Evolutionary conservation across 225 moss, liverwort and hornwort species (phyloP).

Genomic region (Polytrichum formosum): DNA sequence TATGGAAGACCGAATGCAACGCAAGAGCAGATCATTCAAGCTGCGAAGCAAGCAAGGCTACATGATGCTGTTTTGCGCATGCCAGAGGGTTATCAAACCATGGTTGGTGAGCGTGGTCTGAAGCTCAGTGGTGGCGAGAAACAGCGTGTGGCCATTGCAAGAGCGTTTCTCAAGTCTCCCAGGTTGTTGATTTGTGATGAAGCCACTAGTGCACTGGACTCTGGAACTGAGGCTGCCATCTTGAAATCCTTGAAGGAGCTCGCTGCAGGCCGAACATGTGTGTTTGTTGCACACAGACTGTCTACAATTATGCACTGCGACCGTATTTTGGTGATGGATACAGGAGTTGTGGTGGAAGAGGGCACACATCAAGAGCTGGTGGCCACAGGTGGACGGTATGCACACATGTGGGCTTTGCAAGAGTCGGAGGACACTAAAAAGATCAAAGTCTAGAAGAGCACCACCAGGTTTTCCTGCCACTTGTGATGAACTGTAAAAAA

Average conservation of each 20-base stretch:
- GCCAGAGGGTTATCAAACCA: conserved; percentile 87
- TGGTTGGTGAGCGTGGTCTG: conserved; percentile 92
- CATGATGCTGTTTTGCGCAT: conserved; percentile 91
- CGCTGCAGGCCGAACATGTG: conserved; percentile 89
- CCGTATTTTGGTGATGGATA: conserved; percentile 92
- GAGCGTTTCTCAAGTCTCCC: conserved; percentile 94
- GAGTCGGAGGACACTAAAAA: conserved; percentile 71
- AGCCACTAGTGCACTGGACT: conserved; percentile 94
- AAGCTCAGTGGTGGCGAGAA: conserved; percentile 99
- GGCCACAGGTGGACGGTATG: conserved; percentile 56
- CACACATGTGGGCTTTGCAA: conserved; percentile 93
- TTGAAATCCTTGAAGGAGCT: conserved; percentile 84
- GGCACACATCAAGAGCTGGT: conserved; percentile 78
- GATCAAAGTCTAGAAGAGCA: conserved; percentile 31
- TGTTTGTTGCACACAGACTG: conserved; percentile 91
- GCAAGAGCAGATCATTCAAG: conserved; percentile 88
- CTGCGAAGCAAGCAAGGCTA: conserved; percentile 86
- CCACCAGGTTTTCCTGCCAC: too few relatives aligned
- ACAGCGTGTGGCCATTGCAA: conserved; percentile 96
- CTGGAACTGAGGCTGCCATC: conserved; percentile 96
- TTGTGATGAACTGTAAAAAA: too few relatives aligned
- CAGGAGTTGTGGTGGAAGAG: conserved; percentile 82
- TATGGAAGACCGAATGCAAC: conserved; percentile 90
- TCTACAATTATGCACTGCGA: conserved; percentile 96
- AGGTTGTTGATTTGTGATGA: conserved; percentile 93